Conservation (phyloP, 2,329 filamentous ascomycete genomes). For the Colletotrichum paranaense region DNA sequence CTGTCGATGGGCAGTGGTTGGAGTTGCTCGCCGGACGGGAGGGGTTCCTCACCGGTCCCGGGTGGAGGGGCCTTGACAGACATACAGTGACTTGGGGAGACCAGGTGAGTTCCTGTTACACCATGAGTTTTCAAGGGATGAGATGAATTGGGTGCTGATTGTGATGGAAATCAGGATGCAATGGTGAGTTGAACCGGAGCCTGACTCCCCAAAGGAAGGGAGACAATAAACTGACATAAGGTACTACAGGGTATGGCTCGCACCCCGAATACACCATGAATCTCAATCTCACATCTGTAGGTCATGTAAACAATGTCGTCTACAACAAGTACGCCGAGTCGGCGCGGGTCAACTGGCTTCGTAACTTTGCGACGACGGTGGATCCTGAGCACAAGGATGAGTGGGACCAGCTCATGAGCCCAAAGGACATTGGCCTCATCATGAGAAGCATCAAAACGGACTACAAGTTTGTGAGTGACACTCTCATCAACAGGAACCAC, state of each 20-base stretch:
- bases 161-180: conserved; percentile 13
- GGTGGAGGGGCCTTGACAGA: conserved; percentile 70
- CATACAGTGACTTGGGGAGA: conserved; percentile 86
- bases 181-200: conserved; percentile 16
- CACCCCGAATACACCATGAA: background rate
- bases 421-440: conserved; percentile 77
- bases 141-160: conserved; percentile 4
- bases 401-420: conserved; percentile 78
- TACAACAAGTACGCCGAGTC: conserved; percentile 89
- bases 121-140: background rate
- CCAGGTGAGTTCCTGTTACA: conserved; percentile 69
- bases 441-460: conserved; percentile 83
- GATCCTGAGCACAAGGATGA: conserved; percentile 69
- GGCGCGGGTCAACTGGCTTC: conserved; percentile 81
- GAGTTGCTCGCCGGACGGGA: conserved; percentile 78
- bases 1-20: conserved; percentile 67
- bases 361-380: conserved; percentile 72
- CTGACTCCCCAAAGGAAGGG: background rate
- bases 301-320: conserved; percentile 86
- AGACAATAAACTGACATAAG: conserved; percentile 16
- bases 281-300: conserved; percentile 35
- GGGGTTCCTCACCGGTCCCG: conserved; percentile 74
- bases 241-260: conserved; percentile 15
- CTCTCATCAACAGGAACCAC: background rate
- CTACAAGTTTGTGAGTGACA: conserved; percentile 83